These are phyloP conservation scores for Starmerella scarabaei DNA, from an alignment of 805 yeast genomes.

Conservation along the genomic window DNA sequence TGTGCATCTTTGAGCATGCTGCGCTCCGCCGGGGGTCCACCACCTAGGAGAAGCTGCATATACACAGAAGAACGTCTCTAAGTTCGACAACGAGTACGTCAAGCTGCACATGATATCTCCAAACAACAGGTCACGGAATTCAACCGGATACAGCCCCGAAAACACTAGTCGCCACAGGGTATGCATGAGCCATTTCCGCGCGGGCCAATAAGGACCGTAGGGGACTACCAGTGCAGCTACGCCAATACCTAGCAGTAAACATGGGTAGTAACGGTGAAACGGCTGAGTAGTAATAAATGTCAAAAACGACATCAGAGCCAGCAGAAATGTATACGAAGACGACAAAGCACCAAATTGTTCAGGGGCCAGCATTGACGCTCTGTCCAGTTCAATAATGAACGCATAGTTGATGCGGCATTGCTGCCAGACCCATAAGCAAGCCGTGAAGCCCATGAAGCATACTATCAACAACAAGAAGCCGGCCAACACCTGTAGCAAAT, in stretches of 20 bases:
- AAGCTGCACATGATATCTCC: constrained; percentile 87
- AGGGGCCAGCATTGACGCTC: constrained; percentile 50
- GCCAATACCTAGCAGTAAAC: constrained; percentile 51
- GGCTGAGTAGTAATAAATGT: constrained; percentile 51
- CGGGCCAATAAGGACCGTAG: constrained; percentile 40
- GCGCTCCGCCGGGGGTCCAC: constrained; percentile 30
- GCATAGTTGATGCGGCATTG: constrained; percentile 69
- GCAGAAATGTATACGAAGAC: constrained; percentile 40
- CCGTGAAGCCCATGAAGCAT: constrained; percentile 49
- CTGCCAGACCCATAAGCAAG: constrained; percentile 64
- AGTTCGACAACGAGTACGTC: constrained; percentile 75
- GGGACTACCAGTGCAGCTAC: constrained; percentile 47
- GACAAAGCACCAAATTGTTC: constrained; percentile 58
- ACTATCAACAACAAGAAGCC: constrained; percentile 63
- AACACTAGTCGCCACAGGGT: constrained; percentile 59
- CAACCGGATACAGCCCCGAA: constrained; percentile 88
- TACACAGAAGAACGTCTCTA: constrained; percentile 74
- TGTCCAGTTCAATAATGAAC: constrained; percentile 80
- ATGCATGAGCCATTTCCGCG: constrained; percentile 66
- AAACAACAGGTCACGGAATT: constrained; percentile 81
- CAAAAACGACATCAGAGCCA: constrained; percentile 58
- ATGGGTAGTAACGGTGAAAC: constrained; percentile 63
- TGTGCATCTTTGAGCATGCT: constrained; percentile 42
- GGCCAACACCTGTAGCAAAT: constrained; percentile 77
- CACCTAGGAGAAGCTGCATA: constrained; percentile 49